Base-by-base conservation (phyloP, 1,139 yeast species). In the Schizosaccharomyces versatilis region DNA sequence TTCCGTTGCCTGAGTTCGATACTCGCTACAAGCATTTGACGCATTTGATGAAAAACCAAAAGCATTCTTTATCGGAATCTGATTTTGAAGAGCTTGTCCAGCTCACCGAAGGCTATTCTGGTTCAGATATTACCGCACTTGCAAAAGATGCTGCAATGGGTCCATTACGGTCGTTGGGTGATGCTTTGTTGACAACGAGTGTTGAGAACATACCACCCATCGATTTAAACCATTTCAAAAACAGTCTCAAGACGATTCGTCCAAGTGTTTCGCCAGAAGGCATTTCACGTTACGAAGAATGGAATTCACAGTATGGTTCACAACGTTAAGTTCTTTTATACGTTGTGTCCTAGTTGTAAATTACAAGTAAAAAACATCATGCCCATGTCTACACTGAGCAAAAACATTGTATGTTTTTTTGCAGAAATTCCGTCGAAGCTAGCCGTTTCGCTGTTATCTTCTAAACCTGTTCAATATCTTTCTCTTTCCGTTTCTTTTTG, bases 141-240 rank as follows among this genome's bases (percentile, higher is more conserved):
- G 95, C 97, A 1, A 90, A 90, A 66, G 98, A 90, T 67, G 94
- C 96, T 1, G 98, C 98, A 1, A 88, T 90, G 96, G 96, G 97
- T 0, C 98, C 98, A 1, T 70, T 93, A 56, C 73, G 98, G 60
- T 81, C 88, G 39, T 72, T 90, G 40, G 98, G 98, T 2, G 97
- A 90, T 60, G 80, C 84, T 56, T 73, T 93, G 58, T 71, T 93
- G 59, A 76, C 79, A 61, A 88, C 96, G 0, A 84, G 90, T 6
- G 81, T 90, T 24, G 94, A 84, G 55, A 81, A 80, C 60, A 88
- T 93, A 57, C 70, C 98, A 57, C 82, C 96, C 0, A 79, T 93
- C 59, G 74, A 75, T 47, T 68, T 86, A 55, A 73, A 73, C 36
- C 98, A 93, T 67, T 93, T 93, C 66, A 73, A 73, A 56, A 77